phyloP scores from a whole-genome alignment of 306 rosid species.

The Adenanthera pavonina region DNA sequence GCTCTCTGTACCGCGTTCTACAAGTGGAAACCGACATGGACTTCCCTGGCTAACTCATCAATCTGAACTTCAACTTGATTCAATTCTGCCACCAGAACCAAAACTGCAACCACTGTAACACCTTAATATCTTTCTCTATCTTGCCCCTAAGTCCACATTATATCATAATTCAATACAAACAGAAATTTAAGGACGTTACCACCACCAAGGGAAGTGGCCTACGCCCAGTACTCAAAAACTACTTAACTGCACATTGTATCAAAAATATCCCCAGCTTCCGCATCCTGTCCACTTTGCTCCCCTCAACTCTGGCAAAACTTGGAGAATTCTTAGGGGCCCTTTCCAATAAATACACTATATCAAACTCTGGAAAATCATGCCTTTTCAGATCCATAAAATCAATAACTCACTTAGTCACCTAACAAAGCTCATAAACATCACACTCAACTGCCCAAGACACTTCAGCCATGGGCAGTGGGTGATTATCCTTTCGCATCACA shows the following conservation, averaged over 20 bases:
- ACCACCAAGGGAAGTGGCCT: constrained; percentile 68
- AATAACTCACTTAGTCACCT: constrained; percentile 62
- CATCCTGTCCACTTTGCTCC: constrained; percentile 49
- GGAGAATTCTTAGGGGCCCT: constrained; percentile 50
- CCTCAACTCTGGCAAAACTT: constrained; percentile 32
- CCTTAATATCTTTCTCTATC: too few species aligned
- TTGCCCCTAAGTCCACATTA: too few species aligned
- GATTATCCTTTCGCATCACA: constrained; percentile 59
- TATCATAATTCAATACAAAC: too few species aligned
- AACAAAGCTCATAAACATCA: constrained; percentile 65
- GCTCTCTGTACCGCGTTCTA: constrained; percentile 66
- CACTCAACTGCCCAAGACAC: constrained; percentile 52
- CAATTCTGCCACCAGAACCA: constrained; percentile 67
- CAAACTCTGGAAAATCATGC: constrained; percentile 60
- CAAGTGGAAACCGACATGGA: constrained; percentile 62
- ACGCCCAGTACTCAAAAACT: constrained; percentile 82
- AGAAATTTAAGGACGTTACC: too few species aligned
- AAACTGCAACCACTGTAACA: constrained; percentile 52
- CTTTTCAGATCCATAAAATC: constrained; percentile 57
- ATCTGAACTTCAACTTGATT: constrained; percentile 56
- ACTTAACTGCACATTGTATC: constrained; percentile 70
- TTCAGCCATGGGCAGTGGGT: constrained; percentile 64
- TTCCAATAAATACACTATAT: constrained; percentile 59
- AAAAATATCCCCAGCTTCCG: constrained; percentile 69
- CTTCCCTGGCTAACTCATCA: constrained; percentile 63